Evolutionary conservation across 345 rosid genomes (phyloP).

Genomic region (Citrus australasica): DNA sequence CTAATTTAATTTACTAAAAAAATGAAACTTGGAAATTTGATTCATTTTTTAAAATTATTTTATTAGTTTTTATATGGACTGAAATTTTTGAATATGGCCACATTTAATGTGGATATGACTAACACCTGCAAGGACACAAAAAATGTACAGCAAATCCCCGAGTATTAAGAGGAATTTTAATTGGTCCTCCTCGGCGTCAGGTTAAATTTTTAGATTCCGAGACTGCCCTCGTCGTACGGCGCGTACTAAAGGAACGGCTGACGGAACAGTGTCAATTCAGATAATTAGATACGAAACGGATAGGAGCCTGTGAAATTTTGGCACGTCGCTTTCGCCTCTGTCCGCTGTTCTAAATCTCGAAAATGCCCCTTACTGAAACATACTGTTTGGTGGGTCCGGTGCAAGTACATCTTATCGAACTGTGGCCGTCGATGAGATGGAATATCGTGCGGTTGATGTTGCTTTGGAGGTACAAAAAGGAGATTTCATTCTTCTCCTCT

Average conservation of each 20-base stretch:
- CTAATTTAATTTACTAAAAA: too few relatives aligned
- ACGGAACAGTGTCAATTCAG: background rate
- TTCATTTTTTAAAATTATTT: too few relatives aligned
- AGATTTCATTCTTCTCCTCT: background rate
- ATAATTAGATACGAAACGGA: fast-evolving
- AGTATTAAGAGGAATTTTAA: too few relatives aligned
- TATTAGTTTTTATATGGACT: too few relatives aligned
- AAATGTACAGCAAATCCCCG: too few relatives aligned
- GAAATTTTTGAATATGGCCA: too few relatives aligned
- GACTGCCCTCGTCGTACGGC: background rate
- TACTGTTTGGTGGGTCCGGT: background rate
- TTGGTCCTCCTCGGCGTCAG: too few relatives aligned
- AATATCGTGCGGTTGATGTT: background rate
- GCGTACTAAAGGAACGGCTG: background rate
- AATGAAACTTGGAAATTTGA: too few relatives aligned
- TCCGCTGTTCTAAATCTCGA: background rate
- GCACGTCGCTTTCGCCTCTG: background rate
- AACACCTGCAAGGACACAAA: too few relatives aligned
- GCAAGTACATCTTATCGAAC: background rate
- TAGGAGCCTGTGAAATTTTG: background rate
- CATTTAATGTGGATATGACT: too few relatives aligned
- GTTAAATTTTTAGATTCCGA: background rate
- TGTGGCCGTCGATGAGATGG: background rate
- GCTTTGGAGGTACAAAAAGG: background rate
- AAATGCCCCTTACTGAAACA: background rate